Base-by-base conservation (phyloP, 2,329 filamentous ascomycete genomes). In the Tothia fuscella region DNA sequence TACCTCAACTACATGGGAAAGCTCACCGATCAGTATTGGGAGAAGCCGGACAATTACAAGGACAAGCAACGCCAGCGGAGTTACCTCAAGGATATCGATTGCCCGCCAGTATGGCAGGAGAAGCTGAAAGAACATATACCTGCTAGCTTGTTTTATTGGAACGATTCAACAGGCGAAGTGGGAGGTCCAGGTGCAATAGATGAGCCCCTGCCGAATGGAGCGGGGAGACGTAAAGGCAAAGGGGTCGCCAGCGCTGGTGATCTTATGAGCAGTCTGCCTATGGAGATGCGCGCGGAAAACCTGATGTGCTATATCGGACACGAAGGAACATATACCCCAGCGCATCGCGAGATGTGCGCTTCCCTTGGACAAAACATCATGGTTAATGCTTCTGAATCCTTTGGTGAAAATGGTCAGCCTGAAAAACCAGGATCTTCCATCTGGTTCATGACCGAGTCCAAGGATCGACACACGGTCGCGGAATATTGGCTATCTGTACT, bases 391-490 rank as follows among this genome's bases (percentile, higher is more conserved):
- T 96, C 89, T 0, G 62, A 61, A 33, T 67, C 66, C 1, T 66
- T 76, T 3, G 66, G 74, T 14, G 74, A 80, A 42, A 70, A 82
- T 38, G 84, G 82, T 4, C 84, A 91, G 55, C 62, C 62, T 0
- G 76, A 76, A 33, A 83, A 78, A 48, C 75, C 82, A 2, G 91
- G 91, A 2, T 93, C 84, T 42, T 95, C 91, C 0, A 76, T 98
- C 28, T 98, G 91, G 91, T 94, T 96, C 57, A 96, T 98, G 91
- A 96, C 91, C 0, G 87, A 95, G 58, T 87, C 80, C 26, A 93
- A 91, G 53, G 91, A 98, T 54, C 79, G 91, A 2, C 80, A 88
- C 47, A 71, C 89, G 3, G 87, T 96, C 2, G 80, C 87, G 0
- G 89, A 96, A 54, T 96, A 94, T 58, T 98, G 93, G 67, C 66